A percentile compares a stretch with the other conserved stretches of the same genome.
phyloP scores from a whole-genome alignment of 2,329 filamentous ascomycete species.

The Dothideomycetidae sp. region DNA sequence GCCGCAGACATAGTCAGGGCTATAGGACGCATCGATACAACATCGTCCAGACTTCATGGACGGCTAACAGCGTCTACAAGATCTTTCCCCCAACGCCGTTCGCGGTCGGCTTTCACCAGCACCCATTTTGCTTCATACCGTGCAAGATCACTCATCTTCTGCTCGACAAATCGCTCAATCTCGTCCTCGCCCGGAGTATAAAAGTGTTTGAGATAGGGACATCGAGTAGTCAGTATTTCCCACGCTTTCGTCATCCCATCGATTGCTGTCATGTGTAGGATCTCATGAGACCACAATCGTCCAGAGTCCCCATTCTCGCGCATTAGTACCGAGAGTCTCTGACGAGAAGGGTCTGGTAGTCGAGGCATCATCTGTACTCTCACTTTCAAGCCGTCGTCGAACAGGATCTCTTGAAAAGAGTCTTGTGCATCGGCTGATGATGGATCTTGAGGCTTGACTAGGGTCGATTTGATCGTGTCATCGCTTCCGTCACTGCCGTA shows the following conservation, averaged over 20 bases:
- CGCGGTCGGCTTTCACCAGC: not conserved
- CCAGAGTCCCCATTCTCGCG: not conserved
- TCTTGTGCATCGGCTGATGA: too few relatives aligned
- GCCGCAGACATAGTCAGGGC: too few relatives aligned
- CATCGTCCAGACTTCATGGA: too few relatives aligned
- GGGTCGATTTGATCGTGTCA: too few relatives aligned
- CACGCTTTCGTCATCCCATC: not conserved
- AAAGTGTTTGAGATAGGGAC: not conserved
- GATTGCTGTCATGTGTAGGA: not conserved
- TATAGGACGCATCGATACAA: too few relatives aligned
- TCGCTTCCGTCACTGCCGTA: too few relatives aligned
- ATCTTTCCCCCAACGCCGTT: too few relatives aligned
- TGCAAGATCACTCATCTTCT: not conserved
- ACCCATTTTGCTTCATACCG: not conserved
- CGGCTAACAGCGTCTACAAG: too few relatives aligned
- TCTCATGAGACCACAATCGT: slow-evolving; percentile 2
- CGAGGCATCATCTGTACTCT: not conserved
- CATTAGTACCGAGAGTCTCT: not conserved
- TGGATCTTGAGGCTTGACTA: too few relatives aligned
- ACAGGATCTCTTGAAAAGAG: too few relatives aligned
- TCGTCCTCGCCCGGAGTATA: not conserved
- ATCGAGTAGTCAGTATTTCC: not conserved
- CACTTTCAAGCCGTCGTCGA: too few relatives aligned
- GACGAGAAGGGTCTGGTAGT: not conserved
- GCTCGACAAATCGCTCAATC: not conserved